Conservation (phyloP, 495 filamentous ascomycete genomes). For the Annulohypoxylon bovei region DNA sequence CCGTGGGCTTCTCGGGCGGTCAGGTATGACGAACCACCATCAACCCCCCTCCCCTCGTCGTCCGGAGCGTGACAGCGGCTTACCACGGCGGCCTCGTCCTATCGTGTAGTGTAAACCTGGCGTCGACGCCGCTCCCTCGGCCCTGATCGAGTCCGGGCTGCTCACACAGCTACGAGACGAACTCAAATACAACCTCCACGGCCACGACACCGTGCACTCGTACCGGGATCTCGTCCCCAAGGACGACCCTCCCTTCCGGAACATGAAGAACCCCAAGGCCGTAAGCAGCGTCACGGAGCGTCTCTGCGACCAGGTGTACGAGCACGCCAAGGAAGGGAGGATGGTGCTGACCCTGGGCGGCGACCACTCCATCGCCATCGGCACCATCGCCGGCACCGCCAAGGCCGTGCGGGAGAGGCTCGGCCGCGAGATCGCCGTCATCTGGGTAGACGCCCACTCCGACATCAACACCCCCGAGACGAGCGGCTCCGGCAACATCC, state of each 20-base stretch:
- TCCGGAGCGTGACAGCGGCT: slow-evolving; percentile 1
- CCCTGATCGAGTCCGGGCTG: slow-evolving; percentile 88
- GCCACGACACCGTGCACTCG: slow-evolving; percentile 83
- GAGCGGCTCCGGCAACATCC: slow-evolving; percentile 89
- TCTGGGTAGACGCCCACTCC: slow-evolving; percentile 98
- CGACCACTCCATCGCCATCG: slow-evolving; percentile 96
- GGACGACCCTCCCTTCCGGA: slow-evolving; percentile 78
- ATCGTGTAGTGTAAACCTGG: slow-evolving; percentile 80
- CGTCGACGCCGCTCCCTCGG: slow-evolving; percentile 91
- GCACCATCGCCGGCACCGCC: slow-evolving; percentile 84
- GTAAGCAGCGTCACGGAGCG: slow-evolving; percentile 87
- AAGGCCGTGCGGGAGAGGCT: slow-evolving; percentile 86
- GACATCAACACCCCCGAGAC: slow-evolving; percentile 98
- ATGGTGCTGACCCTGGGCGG: slow-evolving; percentile 94
- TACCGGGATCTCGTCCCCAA: slow-evolving; percentile 81
- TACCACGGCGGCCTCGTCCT: slow-evolving; percentile 28
- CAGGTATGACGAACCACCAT: slow-evolving; percentile 70
- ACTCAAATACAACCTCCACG: slow-evolving; percentile 85
- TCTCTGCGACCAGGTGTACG: slow-evolving; percentile 86
- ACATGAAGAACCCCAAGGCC: slow-evolving; percentile 91
- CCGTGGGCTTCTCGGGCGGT: slow-evolving; percentile 96
- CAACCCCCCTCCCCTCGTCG: not conserved
- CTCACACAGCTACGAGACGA: slow-evolving; percentile 84
- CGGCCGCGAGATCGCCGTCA: slow-evolving; percentile 84
- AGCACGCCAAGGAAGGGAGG: slow-evolving; percentile 83